Evolutionary conservation across 2,329 filamentous ascomycete genomes (phyloP), one percentile per base, ranked within the genome.

Genomic region (Sarocladium kiliense): DNA sequence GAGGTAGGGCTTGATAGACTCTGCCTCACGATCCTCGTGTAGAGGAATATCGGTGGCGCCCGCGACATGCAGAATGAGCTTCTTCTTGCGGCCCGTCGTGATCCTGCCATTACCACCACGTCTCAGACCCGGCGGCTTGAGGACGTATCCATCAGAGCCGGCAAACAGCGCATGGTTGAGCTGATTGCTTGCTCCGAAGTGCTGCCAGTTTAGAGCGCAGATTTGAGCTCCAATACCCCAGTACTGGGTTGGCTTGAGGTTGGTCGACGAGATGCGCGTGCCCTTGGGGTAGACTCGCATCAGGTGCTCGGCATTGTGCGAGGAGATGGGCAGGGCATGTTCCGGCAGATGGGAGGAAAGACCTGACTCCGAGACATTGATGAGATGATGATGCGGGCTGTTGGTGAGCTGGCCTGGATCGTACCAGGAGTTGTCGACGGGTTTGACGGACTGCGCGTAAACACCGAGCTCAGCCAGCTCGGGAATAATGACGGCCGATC

Each of bases 251-350:
- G 83, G 84, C 54, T 77, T 76, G 2, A 88, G 76, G 63, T 88
- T 88, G 34, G 75, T 77, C 2, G 84, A 87, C 0, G 80, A 81
- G 64, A 88, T 87, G 42, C 85, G 80, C 0, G 84, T 86, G 50
- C 85, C 85, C 62, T 87, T 87, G 36, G 85, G 85, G 60, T 75
- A 88, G 1, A 88, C 84, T 3, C 85, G 79, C 85, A 88, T 88
- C n/a, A 88, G 74, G 57, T 87, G 82, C 19, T 76, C 71, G 0
- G 84, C 72, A 58, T 88, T 88, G 70, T 88, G 85, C 0, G 66
- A 65, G 1, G 79, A 71, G 54, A 88, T 84, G 7, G 58, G 50
- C 32, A 75, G 74, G 14, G 71, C 63, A 45, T 70, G 73, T 1
- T 65, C 66, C 1, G 79, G 77, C 55, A 87, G 70, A 55, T 83